A percentile compares a stretch with the other conserved stretches of the same genome.
Evolutionary conservation across 768 basidiomycete species (phyloP).

Genomic region (Phlebiopsis flavidoalba): DNA sequence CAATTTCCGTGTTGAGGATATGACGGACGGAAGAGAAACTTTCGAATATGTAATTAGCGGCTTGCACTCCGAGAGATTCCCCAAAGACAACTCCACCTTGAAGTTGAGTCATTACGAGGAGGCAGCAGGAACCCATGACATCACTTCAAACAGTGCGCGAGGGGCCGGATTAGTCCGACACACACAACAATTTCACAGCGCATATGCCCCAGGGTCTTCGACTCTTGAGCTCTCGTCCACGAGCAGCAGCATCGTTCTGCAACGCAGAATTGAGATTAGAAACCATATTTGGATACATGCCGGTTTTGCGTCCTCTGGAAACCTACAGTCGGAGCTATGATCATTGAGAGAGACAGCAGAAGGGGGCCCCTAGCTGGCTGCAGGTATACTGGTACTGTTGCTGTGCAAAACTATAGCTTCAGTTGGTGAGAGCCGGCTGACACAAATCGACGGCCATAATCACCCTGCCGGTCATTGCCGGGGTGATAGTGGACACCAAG

Average conservation of each 20-base stretch:
- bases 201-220: constrained; percentile 41
- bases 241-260: constrained; percentile 6
- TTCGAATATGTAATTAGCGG: too few relatives aligned
- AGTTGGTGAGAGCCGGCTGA: background rate
- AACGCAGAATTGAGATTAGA: constrained; percentile 29
- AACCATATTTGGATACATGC: constrained; percentile 91
- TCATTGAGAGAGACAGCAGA: constrained; percentile 56
- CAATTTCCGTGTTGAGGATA: constrained; percentile 44
- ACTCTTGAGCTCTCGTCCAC: background rate
- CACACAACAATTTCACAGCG: constrained; percentile 84
- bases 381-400: constrained; percentile 82
- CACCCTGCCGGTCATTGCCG: constrained; percentile 51
- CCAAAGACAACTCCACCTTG: too few relatives aligned
- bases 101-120: too few relatives aligned
- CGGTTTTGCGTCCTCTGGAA: constrained; percentile 40
- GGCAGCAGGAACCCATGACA: constrained; percentile 39
- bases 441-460: constrained; percentile 13
- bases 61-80: too few relatives aligned
- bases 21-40: too few relatives aligned
- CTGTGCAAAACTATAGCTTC: constrained; percentile 39
- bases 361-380: too few relatives aligned
- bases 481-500: constrained; percentile 88
- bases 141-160: constrained; percentile 83
- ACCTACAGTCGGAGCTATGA: constrained; percentile 64
- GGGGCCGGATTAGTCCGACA: constrained; percentile 75